Evolutionary conservation across 306 rosid genomes (phyloP).

Genomic region (Fagus sylvatica): DNA sequence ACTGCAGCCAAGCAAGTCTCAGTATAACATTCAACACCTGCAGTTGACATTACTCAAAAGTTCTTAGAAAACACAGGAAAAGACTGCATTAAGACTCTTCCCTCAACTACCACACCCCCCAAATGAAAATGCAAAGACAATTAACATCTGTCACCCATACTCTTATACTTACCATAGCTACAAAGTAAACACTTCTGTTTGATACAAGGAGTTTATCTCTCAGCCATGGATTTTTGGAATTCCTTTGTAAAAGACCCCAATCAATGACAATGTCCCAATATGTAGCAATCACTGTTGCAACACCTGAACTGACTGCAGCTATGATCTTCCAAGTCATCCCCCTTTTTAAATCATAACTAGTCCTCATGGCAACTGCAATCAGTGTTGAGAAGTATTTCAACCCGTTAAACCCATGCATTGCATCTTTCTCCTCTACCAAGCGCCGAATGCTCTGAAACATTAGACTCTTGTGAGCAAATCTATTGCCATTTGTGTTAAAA

Average conservation of each 20-base stretch:
- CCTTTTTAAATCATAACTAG: slow-evolving; percentile 29
- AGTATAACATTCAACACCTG: slow-evolving; percentile 69
- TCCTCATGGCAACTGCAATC: slow-evolving; percentile 56
- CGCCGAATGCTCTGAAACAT: slow-evolving; percentile 51
- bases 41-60: slow-evolving; percentile 12
- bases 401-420: slow-evolving; percentile 42
- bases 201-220: slow-evolving; percentile 67
- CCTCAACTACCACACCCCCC: background rate
- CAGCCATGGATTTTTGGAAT: slow-evolving; percentile 64
- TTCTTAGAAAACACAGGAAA: background rate
- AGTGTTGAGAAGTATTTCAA: slow-evolving; percentile 48
- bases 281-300: slow-evolving; percentile 46
- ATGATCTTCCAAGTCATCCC: slow-evolving; percentile 33
- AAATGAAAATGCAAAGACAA: too few relatives aligned
- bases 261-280: slow-evolving; percentile 61
- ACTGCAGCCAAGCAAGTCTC: slow-evolving; percentile 77
- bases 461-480: background rate
- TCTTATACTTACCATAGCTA: slow-evolving; percentile 47
- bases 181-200: slow-evolving; percentile 55
- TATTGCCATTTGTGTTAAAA: background rate
- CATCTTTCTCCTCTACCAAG: slow-evolving; percentile 50
- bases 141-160: too few relatives aligned
- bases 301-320: slow-evolving; percentile 37
- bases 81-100: background rate
- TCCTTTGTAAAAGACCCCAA: slow-evolving; percentile 53